Evolutionary conservation across 352 stramenopile genomes (phyloP).

Genomic region (Plasmopara viticola): DNA sequence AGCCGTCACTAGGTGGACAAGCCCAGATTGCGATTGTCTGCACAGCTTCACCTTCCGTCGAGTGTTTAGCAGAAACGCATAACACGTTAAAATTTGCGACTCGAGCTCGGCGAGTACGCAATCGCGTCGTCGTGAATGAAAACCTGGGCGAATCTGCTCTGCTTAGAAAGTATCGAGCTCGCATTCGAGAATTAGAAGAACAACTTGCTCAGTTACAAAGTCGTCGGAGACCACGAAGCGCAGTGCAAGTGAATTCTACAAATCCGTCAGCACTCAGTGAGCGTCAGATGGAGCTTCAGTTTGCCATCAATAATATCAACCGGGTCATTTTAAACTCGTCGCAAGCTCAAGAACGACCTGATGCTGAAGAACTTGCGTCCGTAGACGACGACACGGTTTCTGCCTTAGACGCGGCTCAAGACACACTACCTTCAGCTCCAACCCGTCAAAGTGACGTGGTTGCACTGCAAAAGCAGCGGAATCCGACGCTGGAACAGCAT

Average conservation of each 20-base stretch:
- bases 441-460: not conserved
- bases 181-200: conserved; percentile 58
- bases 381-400: conserved; percentile 23
- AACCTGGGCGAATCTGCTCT: conserved; percentile 55
- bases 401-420: not conserved
- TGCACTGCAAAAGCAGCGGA: conserved; percentile 3
- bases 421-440: not conserved
- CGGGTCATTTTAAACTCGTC: conserved; percentile 72
- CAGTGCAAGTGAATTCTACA: conserved; percentile 4
- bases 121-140: conserved; percentile 88
- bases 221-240: conserved; percentile 25
- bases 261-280: conserved; percentile 37
- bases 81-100: conserved; percentile 96
- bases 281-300: conserved; percentile 65
- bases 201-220: conserved; percentile 54
- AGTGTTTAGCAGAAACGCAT: conserved; percentile 91
- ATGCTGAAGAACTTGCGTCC: conserved; percentile 25
- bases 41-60: conserved; percentile 90
- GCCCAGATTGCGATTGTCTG: conserved; percentile 96
- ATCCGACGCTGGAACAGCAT: conserved; percentile 14
- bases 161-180: conserved; percentile 58
- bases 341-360: conserved; percentile 20
- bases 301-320: conserved; percentile 79
- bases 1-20: conserved; percentile 94
- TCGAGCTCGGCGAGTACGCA: conserved; percentile 90